Evolutionary conservation across 257 asterid genomes (phyloP).

Genomic region (Plantago major): DNA sequence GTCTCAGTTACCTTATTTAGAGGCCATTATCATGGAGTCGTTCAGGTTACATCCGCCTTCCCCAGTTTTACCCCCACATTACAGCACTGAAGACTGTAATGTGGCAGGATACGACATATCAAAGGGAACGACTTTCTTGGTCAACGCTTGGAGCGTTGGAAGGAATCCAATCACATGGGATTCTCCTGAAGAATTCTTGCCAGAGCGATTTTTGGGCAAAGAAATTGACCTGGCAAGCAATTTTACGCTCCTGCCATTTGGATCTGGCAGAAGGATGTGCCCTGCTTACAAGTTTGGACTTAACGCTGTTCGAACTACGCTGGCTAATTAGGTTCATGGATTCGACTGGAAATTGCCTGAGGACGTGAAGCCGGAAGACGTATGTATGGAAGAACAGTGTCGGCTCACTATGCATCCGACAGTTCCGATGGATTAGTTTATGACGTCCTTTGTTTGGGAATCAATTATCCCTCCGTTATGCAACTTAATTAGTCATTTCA

Average conservation of each 20-base stretch:
- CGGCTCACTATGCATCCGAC: slow-evolving; percentile 27
- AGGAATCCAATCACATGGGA: slow-evolving; percentile 7
- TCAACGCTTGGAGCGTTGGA: slow-evolving; percentile 20
- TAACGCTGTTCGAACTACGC: slow-evolving; percentile 8
- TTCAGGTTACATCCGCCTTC: slow-evolving; percentile 23
- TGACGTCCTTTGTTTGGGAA: too few species aligned
- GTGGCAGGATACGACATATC: slow-evolving; percentile 17
- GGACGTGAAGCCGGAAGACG: slow-evolving; percentile 24
- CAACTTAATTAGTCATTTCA: too few species aligned
- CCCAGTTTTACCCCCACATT: slow-evolving; percentile 18
- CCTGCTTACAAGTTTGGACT: slow-evolving; percentile 23
- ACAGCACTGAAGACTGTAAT: slow-evolving; percentile 19
- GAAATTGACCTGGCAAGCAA: slow-evolving; percentile 12
- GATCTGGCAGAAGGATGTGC: slow-evolving; percentile 19
- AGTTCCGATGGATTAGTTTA: too few species aligned
- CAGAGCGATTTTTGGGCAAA: slow-evolving; percentile 16
- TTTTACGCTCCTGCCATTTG: slow-evolving; percentile 21
- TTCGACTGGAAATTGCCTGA: slow-evolving; percentile 23
- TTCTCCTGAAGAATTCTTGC: background rate
- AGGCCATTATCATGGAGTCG: slow-evolving; percentile 24
- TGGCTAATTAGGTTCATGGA: slow-evolving; percentile 30
- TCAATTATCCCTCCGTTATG: too few species aligned
- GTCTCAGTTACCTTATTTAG: slow-evolving; percentile 3
- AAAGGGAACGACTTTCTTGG: slow-evolving; percentile 9
- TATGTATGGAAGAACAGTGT: slow-evolving; percentile 27